Evolutionary conservation across 148 eudicot species (phyloP), one percentile per base, ranked within the genome.

Genomic region (Amaranthus hypochondriacus): DNA sequence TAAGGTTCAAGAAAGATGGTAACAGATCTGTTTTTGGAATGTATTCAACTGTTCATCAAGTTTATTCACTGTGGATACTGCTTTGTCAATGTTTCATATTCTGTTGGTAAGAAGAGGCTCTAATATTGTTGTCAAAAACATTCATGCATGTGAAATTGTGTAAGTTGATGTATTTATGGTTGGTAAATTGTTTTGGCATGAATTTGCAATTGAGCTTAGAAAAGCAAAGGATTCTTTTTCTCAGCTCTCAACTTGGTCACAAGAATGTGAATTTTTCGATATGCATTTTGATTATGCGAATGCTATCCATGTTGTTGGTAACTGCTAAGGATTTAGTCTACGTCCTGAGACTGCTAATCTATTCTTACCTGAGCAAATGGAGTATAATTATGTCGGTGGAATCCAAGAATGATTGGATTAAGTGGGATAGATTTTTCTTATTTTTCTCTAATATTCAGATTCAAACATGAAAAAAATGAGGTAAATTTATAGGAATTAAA

Each of bases 151-250:
- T 28, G 44, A 73, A 47, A 61, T 39, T 51, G 73, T 50, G 62
- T 66, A 48, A 28, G 13, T 14, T 64, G 69, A 69, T 62, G 52
- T 72, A 72, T 66, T 46, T 57, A 79, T 73, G 77, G 72, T 62
- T 13, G 9, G n/a, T 56, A 52, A 62, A 54, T 28, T 2, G n/a
- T 48, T 74, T 79, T 48, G 70, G 66, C 46, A 62, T 74, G 53
- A 53, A 73, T 73, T 66, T 77, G 61, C 54, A 46, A 39, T 66
- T 48, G 58, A 56, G 75, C 47, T 56, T 53, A 14, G 39, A 28
- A 44, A 12, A 12, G n/a, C 43, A 7, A 18, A 12, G 47, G 28
- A 48, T 66, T 48, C 39, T 28, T 49, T 66, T 49, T 28, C 39
- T 28, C 39, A 66, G 68, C 61, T 65, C 42, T 21, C 48, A 46